Evolutionary conservation across 257 asterid genomes (phyloP).

Genomic region (Solanum pinnatisectum): DNA sequence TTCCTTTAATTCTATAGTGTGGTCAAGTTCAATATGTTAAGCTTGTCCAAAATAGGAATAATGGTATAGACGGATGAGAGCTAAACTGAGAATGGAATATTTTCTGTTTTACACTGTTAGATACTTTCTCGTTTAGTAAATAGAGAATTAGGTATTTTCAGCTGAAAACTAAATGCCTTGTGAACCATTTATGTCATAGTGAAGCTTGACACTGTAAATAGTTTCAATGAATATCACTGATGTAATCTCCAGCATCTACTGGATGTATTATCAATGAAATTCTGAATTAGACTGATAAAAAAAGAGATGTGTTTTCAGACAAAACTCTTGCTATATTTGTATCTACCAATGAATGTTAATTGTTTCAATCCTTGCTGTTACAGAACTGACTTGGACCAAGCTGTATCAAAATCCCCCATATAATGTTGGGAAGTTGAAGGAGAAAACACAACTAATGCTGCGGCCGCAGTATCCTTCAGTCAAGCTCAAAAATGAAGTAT

Average conservation of each 20-base stretch:
- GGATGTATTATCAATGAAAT: neutral
- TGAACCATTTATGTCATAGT: neutral
- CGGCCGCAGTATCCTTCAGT: constrained; percentile 64
- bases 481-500: constrained; percentile 10
- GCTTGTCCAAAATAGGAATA: neutral
- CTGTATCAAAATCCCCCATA: constrained; percentile 31
- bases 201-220: neutral
- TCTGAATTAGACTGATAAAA: neutral
- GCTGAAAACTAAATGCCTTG: neutral
- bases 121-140: neutral
- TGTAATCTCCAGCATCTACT: neutral
- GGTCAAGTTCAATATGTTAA: neutral
- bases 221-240: neutral
- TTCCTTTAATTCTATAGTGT: neutral
- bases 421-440: constrained; percentile 8
- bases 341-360: neutral
- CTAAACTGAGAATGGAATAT: neutral
- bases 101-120: neutral
- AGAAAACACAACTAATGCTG: constrained; percentile 37
- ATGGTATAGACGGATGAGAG: neutral
- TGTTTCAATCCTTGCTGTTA: constrained; percentile 5
- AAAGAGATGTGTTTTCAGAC: neutral
- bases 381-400: constrained; percentile 14
- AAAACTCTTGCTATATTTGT: neutral
- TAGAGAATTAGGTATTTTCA: neutral